Conservation (phyloP, 805 yeast species). For the Monosporozyma yasuniensis region DNA sequence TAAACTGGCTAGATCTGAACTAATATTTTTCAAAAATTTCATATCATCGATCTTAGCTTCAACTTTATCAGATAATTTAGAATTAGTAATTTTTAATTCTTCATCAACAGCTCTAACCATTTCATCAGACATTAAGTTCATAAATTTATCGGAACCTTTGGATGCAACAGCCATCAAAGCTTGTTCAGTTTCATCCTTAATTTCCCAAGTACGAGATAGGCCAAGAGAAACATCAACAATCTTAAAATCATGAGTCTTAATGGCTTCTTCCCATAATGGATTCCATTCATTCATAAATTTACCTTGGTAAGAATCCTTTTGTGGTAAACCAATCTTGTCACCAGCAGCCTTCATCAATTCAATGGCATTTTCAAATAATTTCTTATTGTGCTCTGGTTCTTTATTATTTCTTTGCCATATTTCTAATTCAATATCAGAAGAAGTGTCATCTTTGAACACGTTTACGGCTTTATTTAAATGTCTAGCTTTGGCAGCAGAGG, state of each 20-base stretch:
- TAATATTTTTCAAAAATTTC: slow-evolving; percentile 51
- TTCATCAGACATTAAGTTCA: slow-evolving; percentile 77
- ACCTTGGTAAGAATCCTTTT: slow-evolving; percentile 74
- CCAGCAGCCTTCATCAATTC: slow-evolving; percentile 37
- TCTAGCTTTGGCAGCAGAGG: slow-evolving; percentile 79
- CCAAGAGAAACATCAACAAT: slow-evolving; percentile 45
- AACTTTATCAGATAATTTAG: slow-evolving; percentile 61
- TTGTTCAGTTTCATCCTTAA: slow-evolving; percentile 74
- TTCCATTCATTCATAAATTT: slow-evolving; percentile 80
- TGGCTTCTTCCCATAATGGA: slow-evolving; percentile 32
- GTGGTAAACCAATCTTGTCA: slow-evolving; percentile 53
- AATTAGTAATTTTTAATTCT: slow-evolving; percentile 66
- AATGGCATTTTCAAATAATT: slow-evolving; percentile 50
- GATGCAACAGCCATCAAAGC: slow-evolving; percentile 59
- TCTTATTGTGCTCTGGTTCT: slow-evolving; percentile 66
- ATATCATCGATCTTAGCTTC: slow-evolving; percentile 75
- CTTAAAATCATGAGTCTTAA: slow-evolving; percentile 33
- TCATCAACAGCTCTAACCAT: slow-evolving; percentile 84
- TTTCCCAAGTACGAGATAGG: slow-evolving; percentile 52
- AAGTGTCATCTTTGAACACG: slow-evolving; percentile 38
- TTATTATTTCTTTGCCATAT: slow-evolving; percentile 68
- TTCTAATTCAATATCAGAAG: slow-evolving; percentile 37
- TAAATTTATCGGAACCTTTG: slow-evolving; percentile 65
- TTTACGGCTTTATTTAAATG: slow-evolving; percentile 39
- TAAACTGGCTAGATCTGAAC: slow-evolving; percentile 35